These are phyloP conservation scores for Colletotrichum cereale DNA, from an alignment of 2,329 filamentous ascomycete species.

Conservation along the genomic window DNA sequence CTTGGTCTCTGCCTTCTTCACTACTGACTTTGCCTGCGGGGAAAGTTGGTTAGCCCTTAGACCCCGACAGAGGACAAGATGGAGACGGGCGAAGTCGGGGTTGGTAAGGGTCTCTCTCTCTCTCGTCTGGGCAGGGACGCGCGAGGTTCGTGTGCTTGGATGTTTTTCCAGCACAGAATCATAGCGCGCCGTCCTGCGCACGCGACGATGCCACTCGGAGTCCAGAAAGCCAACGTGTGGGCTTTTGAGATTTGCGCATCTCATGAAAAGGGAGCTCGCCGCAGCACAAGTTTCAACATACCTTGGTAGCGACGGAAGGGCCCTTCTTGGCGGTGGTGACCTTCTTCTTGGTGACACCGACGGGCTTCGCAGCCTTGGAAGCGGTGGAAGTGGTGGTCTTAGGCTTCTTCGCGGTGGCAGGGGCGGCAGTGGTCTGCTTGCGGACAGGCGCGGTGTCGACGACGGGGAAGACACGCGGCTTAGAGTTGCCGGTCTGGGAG, in stretches of 20 bases:
- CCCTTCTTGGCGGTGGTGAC: constrained; percentile 37
- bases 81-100: not conserved
- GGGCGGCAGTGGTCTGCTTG: constrained; percentile 50
- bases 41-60: not conserved
- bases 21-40: constrained; percentile 35
- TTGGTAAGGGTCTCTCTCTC: not conserved
- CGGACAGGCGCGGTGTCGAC: constrained; percentile 62
- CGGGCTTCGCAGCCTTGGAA: constrained; percentile 38
- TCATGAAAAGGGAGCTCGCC: not conserved
- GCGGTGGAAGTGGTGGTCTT: constrained; percentile 17
- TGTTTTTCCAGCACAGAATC: not conserved
- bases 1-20: constrained; percentile 39
- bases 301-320: constrained; percentile 37
- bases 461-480: constrained; percentile 63
- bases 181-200: not conserved
- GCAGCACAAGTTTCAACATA: not conserved
- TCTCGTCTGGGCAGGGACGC: not conserved
- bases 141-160: not conserved
- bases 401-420: constrained; percentile 25
- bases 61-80: not conserved
- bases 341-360: constrained; percentile 41
- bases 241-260: not conserved
- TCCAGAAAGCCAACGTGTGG: not conserved
- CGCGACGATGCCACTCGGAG: not conserved
- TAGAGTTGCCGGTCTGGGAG: constrained; percentile 65